phyloP scores from a whole-genome alignment of 306 rosid species.

The Cyamopsis tetragonoloba region DNA sequence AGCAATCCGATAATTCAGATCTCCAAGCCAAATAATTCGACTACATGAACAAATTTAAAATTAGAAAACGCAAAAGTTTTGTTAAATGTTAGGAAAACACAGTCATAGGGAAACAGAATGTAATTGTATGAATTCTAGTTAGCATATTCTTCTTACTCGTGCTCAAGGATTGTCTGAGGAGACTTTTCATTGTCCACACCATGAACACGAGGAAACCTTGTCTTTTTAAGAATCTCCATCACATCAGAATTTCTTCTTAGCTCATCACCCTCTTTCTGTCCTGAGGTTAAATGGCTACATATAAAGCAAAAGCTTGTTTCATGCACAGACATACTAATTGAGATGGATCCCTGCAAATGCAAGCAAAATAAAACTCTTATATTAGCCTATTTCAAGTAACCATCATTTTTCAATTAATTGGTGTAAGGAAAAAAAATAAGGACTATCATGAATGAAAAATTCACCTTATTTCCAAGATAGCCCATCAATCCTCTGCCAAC shows the following conservation, averaged over 20 bases:
- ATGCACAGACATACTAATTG: slow-evolving; percentile 93
- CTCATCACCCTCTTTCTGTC: slow-evolving; percentile 98
- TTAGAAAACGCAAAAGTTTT: slow-evolving; percentile 20
- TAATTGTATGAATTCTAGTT: not conserved
- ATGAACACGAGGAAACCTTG: slow-evolving; percentile 90
- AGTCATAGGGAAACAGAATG: not conserved
- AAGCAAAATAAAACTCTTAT: slow-evolving; percentile 25
- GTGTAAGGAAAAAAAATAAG: not conserved
- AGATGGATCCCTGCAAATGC: slow-evolving; percentile 86
- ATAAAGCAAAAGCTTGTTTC: slow-evolving; percentile 95
- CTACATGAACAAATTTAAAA: slow-evolving; percentile 32
- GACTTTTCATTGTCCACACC: slow-evolving; percentile 67
- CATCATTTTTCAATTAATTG: not conserved
- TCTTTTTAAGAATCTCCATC: slow-evolving; percentile 89
- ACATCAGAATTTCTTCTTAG: slow-evolving; percentile 94
- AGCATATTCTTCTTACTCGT: slow-evolving; percentile 80
- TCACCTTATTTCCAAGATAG: slow-evolving; percentile 97
- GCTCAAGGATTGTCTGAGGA: slow-evolving; percentile 94
- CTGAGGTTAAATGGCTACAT: slow-evolving; percentile 93
- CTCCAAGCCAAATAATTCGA: slow-evolving; percentile 99
- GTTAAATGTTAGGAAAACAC: not conserved
- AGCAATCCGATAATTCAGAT: slow-evolving; percentile 92
- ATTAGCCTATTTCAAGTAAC: slow-evolving; percentile 9
- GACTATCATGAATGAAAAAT: not conserved
- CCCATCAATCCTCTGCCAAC: slow-evolving; percentile 99